These are phyloP conservation scores for Pyrrhoderma noxium DNA, from an alignment of 1,284 basidiomycete genomes.

Conservation along the genomic window DNA sequence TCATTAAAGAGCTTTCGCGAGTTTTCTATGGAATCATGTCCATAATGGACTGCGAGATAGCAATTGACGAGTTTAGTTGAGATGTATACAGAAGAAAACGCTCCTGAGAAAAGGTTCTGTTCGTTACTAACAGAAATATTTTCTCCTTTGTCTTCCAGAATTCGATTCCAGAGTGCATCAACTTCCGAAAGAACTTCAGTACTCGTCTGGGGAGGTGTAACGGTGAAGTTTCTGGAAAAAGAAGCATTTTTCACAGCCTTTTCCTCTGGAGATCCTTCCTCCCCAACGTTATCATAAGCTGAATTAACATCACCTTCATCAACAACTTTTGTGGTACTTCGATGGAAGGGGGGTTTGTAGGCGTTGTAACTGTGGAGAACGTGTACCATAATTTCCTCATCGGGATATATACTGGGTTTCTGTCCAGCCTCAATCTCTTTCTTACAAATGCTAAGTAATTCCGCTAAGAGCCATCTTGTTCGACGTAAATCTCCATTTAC, in stretches of 20 bases:
- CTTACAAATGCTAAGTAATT: slow-evolving; percentile 53
- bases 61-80: slow-evolving; percentile 70
- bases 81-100: slow-evolving; percentile 55
- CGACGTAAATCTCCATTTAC: slow-evolving; percentile 76
- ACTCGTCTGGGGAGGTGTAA: slow-evolving; percentile 66
- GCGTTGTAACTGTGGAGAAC: slow-evolving; percentile 86
- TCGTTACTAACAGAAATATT: slow-evolving; percentile 7
- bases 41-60: slow-evolving; percentile 74
- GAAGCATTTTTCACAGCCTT: slow-evolving; percentile 16
- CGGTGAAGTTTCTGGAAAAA: slow-evolving; percentile 33
- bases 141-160: slow-evolving; percentile 44
- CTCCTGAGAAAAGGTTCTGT: slow-evolving; percentile 25
- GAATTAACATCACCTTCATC: slow-evolving; percentile 17
- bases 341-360: slow-evolving; percentile 65
- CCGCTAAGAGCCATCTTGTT: slow-evolving; percentile 86
- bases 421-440: slow-evolving; percentile 10
- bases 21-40: slow-evolving; percentile 47
- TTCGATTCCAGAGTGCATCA: slow-evolving; percentile 59
- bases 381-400: slow-evolving; percentile 74
- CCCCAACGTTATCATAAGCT: not conserved
- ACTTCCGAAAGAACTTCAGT: slow-evolving; percentile 73
- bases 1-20: slow-evolving; percentile 41
- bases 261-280: slow-evolving; percentile 19
- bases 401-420: slow-evolving; percentile 35
- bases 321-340: slow-evolving; percentile 37